phyloP scores from a whole-genome alignment of 148 eudicot species.

The Rhododendron vialii region DNA sequence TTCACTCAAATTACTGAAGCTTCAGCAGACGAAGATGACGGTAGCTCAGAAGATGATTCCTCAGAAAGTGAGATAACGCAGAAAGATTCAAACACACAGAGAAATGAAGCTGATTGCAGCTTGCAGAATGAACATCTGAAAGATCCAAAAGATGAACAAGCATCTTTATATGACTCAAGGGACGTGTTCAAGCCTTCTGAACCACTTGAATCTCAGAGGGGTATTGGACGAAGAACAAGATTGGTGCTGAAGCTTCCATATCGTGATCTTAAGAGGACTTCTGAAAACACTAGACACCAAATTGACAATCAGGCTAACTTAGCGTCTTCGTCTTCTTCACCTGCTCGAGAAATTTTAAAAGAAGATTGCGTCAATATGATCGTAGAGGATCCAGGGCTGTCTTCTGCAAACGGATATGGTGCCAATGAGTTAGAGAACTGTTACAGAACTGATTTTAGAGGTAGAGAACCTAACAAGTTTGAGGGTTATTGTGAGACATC shows the following conservation, averaged over 20 bases:
- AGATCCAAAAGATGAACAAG: constrained; percentile 21
- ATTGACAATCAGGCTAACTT: constrained; percentile 22
- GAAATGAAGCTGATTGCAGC: constrained; percentile 23
- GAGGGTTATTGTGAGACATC: constrained; percentile 27
- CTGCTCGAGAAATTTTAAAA: constrained; percentile 24
- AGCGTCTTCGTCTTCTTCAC: constrained; percentile 33
- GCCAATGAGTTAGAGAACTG: constrained; percentile 26
- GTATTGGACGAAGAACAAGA: constrained; percentile 37
- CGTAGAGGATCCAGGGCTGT: constrained; percentile 25
- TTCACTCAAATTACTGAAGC: constrained; percentile 45
- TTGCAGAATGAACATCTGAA: constrained; percentile 16
- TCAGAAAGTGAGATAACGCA: constrained; percentile 49
- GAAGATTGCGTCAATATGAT: constrained; percentile 20
- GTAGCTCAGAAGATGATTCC: constrained; percentile 41
- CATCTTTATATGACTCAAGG: constrained; percentile 24
- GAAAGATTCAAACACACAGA: constrained; percentile 31
- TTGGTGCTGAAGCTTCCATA: constrained; percentile 61
- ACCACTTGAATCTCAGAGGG: constrained; percentile 24
- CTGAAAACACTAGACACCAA: constrained; percentile 20
- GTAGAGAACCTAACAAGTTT: constrained; percentile 21
- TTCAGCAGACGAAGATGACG: constrained; percentile 52
- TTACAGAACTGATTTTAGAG: constrained; percentile 31
- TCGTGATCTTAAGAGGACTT: constrained; percentile 34
- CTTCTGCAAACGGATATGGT: constrained; percentile 29
- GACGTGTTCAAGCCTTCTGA: constrained; percentile 28